phyloP scores from a whole-genome alignment of 352 stramenopile genomes.

The Globisporangium abappressorium region DNA sequence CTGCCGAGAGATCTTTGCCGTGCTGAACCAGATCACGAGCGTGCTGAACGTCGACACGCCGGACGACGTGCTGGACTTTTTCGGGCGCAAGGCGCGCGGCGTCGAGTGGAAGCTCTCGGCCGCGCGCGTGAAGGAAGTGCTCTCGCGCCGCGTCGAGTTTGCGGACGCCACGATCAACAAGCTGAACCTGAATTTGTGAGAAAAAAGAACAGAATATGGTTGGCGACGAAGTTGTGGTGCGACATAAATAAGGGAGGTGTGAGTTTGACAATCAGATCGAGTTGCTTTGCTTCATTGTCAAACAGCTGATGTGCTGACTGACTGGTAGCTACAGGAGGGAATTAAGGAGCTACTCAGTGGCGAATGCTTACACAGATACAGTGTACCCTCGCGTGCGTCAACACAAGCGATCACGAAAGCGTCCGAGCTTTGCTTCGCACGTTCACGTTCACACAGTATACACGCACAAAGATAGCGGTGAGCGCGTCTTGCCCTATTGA shows the following conservation, averaged over 20 bases:
- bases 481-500: too few relatives aligned
- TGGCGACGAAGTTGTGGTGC: neutral
- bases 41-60: conserved; percentile 75
- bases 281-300: neutral
- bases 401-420: neutral
- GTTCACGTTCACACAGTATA: too few relatives aligned
- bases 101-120: conserved; percentile 65
- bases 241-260: conserved; percentile 1
- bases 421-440: neutral
- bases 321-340: neutral
- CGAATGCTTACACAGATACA: neutral
- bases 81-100: conserved; percentile 59
- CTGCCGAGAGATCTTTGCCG: conserved; percentile 52
- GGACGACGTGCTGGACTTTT: conserved; percentile 75
- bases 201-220: neutral
- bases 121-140: conserved; percentile 68
- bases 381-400: neutral
- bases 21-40: conserved; percentile 59
- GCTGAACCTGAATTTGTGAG: conserved; percentile 35
- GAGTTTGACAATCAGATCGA: neutral
- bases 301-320: neutral
- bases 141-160: conserved; percentile 80
- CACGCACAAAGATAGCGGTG: too few relatives aligned
- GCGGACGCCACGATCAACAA: conserved; percentile 61
- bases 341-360: neutral